Base-by-base conservation (phyloP, 805 yeast genomes). In the Candida pseudofarinosa region DNA sequence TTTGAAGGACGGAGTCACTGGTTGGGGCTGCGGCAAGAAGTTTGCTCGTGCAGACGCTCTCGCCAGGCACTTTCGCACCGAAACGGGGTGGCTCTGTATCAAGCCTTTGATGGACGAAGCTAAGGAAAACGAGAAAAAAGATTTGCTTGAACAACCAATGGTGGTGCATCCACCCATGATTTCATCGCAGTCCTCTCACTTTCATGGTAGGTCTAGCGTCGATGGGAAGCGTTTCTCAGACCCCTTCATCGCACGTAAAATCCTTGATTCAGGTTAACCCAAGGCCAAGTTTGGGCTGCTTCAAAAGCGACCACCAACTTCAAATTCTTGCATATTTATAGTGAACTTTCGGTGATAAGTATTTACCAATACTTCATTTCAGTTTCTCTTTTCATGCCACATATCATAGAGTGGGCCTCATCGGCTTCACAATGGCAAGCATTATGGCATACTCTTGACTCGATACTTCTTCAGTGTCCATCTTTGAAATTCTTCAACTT, bases 1-100 rank as follows among this genome's bases (percentile, higher is more conserved):
- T 16, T 60, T 83, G 47, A 70, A 71, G 28, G 83, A 81, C 51
- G 81, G 82, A 0, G 56, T 53, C 12, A 79, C 83, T 3, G 62
- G 64, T 49, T 83, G 91, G 90, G 91, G 90, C 3, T 84, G 91
- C 58, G 83, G 85, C 13, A 78, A 80, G 55, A 70, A 73, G 48
- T 85, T 85, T 60, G 88, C 90, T 4, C 67, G 93, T 34, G 81
- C 86, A 2, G 93, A 85, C 58, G 93, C 91, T 0, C 68, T 85
- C 33, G 80, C 85, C 2, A 72, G 91, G 40, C 93, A 85, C 55
- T 83, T 84, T 55, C 66, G 86, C 43, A 81, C 90, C 2, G 91
- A 83, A 46, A 78, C 85, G 0, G 93, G 93, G 1, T 76, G 83
- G 69, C 62, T 70, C 15, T 85, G 93, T 56, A 76, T 85, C 40